Evolutionary conservation across 805 yeast genomes (phyloP).

Genomic region (Candida corydali): DNA sequence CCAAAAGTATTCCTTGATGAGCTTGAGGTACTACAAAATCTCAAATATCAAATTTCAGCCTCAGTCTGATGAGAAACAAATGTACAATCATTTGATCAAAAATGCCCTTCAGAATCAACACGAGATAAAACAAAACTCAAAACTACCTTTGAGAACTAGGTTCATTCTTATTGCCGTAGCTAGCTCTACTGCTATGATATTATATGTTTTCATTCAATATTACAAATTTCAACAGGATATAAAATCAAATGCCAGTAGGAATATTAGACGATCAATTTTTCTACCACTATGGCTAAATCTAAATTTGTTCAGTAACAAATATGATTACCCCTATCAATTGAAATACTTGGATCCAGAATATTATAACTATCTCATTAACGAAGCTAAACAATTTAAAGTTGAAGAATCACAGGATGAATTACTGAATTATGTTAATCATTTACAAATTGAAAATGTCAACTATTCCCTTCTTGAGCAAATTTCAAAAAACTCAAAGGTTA

Average conservation of each 20-base stretch:
- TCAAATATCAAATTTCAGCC: not conserved
- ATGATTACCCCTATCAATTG: slow-evolving; percentile 23
- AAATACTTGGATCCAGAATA: slow-evolving; percentile 22
- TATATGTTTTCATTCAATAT: slow-evolving; percentile 19
- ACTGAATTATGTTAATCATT: slow-evolving; percentile 11
- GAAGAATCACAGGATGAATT: slow-evolving; percentile 8
- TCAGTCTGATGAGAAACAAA: not conserved
- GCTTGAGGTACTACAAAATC: not conserved
- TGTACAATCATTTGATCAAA: slow-evolving; percentile 1
- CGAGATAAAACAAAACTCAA: slow-evolving; percentile 4
- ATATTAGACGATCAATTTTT: slow-evolving; percentile 12
- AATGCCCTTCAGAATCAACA: slow-evolving; percentile 1
- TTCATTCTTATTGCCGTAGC: slow-evolving; percentile 14
- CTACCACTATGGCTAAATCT: slow-evolving; percentile 22
- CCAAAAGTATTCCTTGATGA: not conserved
- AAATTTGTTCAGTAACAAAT: slow-evolving; percentile 24
- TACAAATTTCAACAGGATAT: slow-evolving; percentile 9
- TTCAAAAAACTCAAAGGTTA: slow-evolving; percentile 17
- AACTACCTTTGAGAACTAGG: slow-evolving; percentile 18
- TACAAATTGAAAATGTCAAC: slow-evolving; percentile 21
- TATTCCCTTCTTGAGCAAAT: slow-evolving; percentile 23
- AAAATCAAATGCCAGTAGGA: not conserved
- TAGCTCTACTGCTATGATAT: slow-evolving; percentile 19
- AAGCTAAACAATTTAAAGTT: slow-evolving; percentile 13
- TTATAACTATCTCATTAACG: slow-evolving; percentile 11